Conservation (phyloP, 2,329 filamentous ascomycete species). For the Macrophomina pseudophaseolina region DNA sequence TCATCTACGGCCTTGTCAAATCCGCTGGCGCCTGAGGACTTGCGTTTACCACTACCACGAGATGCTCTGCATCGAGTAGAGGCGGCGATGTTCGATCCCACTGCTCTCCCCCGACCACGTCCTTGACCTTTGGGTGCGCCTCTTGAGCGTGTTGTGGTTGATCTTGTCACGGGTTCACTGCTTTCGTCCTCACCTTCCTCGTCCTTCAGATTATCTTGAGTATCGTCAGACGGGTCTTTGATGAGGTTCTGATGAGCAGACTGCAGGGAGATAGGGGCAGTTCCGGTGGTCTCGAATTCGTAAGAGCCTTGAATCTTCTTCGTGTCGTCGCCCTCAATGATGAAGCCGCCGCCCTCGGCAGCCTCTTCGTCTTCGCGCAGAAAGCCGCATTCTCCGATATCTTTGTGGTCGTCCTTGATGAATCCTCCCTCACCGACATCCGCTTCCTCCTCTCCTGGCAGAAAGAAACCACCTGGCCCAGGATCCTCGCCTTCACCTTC, state of each 20-base stretch:
- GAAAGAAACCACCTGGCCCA: conserved; percentile 30
- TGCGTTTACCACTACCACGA: background rate
- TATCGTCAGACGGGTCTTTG: conserved; percentile 13
- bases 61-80: background rate
- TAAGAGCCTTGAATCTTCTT: background rate
- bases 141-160: background rate
- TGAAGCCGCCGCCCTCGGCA: conserved; percentile 36
- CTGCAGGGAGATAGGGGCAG: conserved; percentile 42
- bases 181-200: conserved; percentile 21
- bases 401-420: conserved; percentile 12
- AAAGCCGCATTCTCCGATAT: conserved; percentile 41
- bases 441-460: conserved; percentile 26
- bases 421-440: conserved; percentile 29
- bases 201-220: background rate
- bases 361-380: conserved; percentile 39
- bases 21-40: background rate
- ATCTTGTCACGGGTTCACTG: conserved; percentile 12
- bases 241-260: conserved; percentile 35
- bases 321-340: conserved; percentile 41
- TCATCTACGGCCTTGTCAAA: background rate
- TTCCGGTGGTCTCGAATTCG: conserved; percentile 26
- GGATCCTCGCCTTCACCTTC: conserved; percentile 32
- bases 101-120: conserved; percentile 30
- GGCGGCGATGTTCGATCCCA: conserved; percentile 1
- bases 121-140: conserved; percentile 24